Conservation (phyloP, 2,329 filamentous ascomycete species). For the Salinomyces thailandicus region DNA sequence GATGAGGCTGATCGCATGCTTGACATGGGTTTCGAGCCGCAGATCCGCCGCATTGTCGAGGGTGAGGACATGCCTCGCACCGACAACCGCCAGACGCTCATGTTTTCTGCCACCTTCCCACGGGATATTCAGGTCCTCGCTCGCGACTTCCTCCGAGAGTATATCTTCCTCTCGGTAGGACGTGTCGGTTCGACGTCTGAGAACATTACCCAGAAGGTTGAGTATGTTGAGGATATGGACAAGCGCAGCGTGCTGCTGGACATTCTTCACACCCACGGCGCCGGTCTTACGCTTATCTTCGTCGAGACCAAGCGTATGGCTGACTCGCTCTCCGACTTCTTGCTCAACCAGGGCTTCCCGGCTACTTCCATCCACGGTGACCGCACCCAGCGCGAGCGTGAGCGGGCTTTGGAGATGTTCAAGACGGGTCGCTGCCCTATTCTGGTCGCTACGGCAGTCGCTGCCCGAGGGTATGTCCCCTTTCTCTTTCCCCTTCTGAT, state of each 20-base stretch:
- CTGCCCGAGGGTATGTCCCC: conserved; percentile 53
- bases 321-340: conserved; percentile 91
- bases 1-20: conserved; percentile 99
- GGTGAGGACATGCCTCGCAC: conserved; percentile 93
- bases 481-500: conserved; percentile 30
- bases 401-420: conserved; percentile 96
- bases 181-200: conserved; percentile 99
- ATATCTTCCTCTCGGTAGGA: conserved; percentile 96
- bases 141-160: conserved; percentile 97
- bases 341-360: conserved; percentile 97
- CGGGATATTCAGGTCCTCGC: conserved; percentile 99
- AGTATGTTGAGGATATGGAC: conserved; percentile 93
- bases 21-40: conserved; percentile 99
- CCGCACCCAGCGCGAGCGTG: conserved; percentile 96
- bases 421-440: conserved; percentile 91
- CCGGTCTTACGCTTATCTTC: conserved; percentile 88
- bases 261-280: conserved; percentile 88
- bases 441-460: conserved; percentile 91
- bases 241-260: conserved; percentile 97
- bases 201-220: conserved; percentile 98
- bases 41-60: conserved; percentile 97
- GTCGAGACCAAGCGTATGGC: conserved; percentile 99
- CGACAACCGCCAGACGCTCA: conserved; percentile 84
- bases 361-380: conserved; percentile 98
- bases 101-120: conserved; percentile 99